Evolutionary conservation across 2,329 filamentous ascomycete genomes (phyloP).

Genomic region (Ophiosphaerella korrae): DNA sequence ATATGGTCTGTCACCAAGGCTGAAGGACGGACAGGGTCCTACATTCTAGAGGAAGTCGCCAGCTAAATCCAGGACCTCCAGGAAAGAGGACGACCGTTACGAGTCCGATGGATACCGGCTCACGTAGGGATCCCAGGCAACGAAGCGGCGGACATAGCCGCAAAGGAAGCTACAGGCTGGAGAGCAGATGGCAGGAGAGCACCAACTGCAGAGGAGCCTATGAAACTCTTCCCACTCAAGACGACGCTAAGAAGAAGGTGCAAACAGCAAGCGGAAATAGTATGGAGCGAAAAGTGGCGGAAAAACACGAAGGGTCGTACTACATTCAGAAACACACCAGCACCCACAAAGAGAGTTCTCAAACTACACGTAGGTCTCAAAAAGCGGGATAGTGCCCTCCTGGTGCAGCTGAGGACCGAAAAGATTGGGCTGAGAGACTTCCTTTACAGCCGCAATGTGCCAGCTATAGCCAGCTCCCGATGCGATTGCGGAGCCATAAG

Average conservation of each 20-base stretch:
- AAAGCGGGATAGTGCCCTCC: neutral
- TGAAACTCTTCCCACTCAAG: neutral
- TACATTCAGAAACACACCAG: slow-evolving; percentile 11
- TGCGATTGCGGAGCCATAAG: slow-evolving; percentile 18
- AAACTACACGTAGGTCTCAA: slow-evolving; percentile 13
- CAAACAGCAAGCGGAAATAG: slow-evolving; percentile 5
- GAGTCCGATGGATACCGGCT: slow-evolving; percentile 9
- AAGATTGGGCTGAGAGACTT: slow-evolving; percentile 23
- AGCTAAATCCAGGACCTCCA: slow-evolving; percentile 14
- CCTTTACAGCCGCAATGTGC: slow-evolving; percentile 17
- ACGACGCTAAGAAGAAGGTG: slow-evolving; percentile 12
- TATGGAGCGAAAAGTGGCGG: slow-evolving; percentile 6
- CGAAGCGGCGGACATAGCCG: slow-evolving; percentile 3
- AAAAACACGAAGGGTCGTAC: slow-evolving; percentile 10
- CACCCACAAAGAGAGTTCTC: slow-evolving; percentile 12
- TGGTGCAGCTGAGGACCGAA: slow-evolving; percentile 11
- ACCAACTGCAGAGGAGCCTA: no score
- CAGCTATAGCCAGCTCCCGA: slow-evolving; percentile 8
- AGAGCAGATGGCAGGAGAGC: slow-evolving; percentile 11
- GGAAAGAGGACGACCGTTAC: slow-evolving; percentile 9
- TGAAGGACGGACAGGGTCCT: slow-evolving; percentile 14
- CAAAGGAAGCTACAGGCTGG: slow-evolving; percentile 18
- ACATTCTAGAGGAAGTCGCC: slow-evolving; percentile 18
- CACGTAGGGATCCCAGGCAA: slow-evolving; percentile 8
- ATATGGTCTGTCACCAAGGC: slow-evolving; percentile 17